Base-by-base conservation (phyloP, 164 flowering plant genomes). In the Platanus orientalis region DNA sequence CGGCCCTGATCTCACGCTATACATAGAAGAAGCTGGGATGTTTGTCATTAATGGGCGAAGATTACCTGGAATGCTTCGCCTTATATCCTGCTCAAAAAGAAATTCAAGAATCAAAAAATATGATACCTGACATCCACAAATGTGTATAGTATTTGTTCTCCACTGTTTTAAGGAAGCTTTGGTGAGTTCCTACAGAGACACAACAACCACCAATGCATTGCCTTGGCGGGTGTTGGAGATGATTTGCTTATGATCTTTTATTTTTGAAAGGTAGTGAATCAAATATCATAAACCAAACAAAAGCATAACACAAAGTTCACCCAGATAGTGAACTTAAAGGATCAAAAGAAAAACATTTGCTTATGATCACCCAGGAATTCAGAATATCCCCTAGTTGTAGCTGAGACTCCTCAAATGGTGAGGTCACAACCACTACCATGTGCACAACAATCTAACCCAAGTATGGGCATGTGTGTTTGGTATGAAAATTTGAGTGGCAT, bases 11-110 rank as follows among this genome's bases (percentile, higher is more conserved):
- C 92, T 83, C 69, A 87, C 88, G 61, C 90, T 88, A 64, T 86
- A 84, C 80, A 88, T 67, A 11, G 99, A 91, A 14, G 97, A 88
- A 54, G 96, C 96, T 42, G 96, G 97, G 45, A 85, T 80, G 60
- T 82, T 91, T 48, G 89, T 86, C 81, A 85, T 78, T 34, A 80
- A 60, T 20, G 97, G 91, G 27, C 90, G 82, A 19, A 84, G 69
- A 58, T 79, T 84, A 47, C 89, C 89, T 19, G 86, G 78, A 64
- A 86, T 69, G 62, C 83, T 87, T 63, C 88, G 71, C 58, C 96
- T 81, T 72, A 90, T 87, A 70, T 86, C 90, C 98, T 90, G 92
- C 64, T 28, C 23, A 69, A 58, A 51, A 23, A 21, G 25, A 68
- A 68, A 14, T 19, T 11, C 49, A 29, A 20, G 0, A 65, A 68